phyloP scores from a whole-genome alignment of 371 early-diverging fungal species.

The Fennellomyces sp. region DNA sequence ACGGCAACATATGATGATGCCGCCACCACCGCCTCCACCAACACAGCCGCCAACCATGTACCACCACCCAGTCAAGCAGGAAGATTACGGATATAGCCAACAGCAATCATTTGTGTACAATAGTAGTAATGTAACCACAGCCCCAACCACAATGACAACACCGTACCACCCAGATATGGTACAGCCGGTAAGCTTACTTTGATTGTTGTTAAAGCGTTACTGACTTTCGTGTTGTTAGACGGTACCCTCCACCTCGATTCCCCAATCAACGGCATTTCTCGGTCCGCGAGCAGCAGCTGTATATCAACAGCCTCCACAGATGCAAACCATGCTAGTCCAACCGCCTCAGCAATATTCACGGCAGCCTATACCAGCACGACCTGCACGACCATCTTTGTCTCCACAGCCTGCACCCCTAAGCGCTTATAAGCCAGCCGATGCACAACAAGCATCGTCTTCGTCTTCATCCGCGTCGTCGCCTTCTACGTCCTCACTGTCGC shows the following conservation, averaged over 20 bases:
- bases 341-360: not conserved
- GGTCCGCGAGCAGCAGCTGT: constrained; percentile 10
- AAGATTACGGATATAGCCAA: not conserved
- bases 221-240: not conserved
- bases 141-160: not conserved
- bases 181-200: not conserved
- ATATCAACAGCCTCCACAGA: constrained; percentile 10
- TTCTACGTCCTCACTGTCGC: constrained; percentile 10
- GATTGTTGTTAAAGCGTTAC: too few relatives aligned
- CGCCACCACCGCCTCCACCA: constrained; percentile 1
- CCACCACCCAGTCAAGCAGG: not conserved
- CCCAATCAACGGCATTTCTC: not conserved
- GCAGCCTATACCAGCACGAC: constrained; percentile 1
- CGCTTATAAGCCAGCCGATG: not conserved
- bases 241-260: constrained; percentile 1
- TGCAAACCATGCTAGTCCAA: constrained; percentile 12
- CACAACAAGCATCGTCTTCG: constrained; percentile 9
- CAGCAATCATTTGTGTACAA: not conserved
- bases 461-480: constrained; percentile 9
- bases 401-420: constrained; percentile 9
- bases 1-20: constrained; percentile 1
- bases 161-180: not conserved
- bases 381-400: constrained; percentile 5
- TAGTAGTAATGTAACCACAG: not conserved
- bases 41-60: constrained; percentile 5